A percentile compares a stretch with the other conserved stretches of the same genome.
phyloP scores from a whole-genome alignment of 805 yeast genomes.

The Starmerella powellii region DNA sequence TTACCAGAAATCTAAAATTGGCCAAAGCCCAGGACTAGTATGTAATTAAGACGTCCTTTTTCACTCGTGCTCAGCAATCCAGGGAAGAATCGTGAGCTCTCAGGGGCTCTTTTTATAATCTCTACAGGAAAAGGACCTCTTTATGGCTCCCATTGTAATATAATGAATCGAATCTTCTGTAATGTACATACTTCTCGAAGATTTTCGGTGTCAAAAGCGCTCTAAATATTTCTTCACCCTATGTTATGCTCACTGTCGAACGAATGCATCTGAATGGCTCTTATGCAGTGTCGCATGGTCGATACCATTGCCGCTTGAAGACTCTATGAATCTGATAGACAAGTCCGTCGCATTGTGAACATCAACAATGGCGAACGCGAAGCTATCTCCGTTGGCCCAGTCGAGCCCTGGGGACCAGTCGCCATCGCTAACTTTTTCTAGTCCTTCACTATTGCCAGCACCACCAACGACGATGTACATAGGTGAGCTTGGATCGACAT shows the following conservation, averaged over 20 bases:
- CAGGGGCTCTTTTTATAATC: too few relatives aligned
- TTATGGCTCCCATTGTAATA: too few relatives aligned
- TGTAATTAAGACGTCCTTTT: too few relatives aligned
- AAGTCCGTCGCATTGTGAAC: neutral
- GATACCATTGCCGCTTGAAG: constrained; percentile 6
- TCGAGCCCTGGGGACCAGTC: neutral
- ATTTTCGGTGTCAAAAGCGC: too few relatives aligned
- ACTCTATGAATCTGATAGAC: neutral
- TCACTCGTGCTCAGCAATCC: too few relatives aligned
- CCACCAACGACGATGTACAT: constrained; percentile 7
- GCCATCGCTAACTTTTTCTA: neutral
- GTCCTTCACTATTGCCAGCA: constrained; percentile 7
- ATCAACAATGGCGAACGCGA: constrained; percentile 3
- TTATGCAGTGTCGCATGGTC: neutral
- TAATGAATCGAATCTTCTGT: too few relatives aligned
- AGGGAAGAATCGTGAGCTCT: too few relatives aligned
- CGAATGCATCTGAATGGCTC: neutral
- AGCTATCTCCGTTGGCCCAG: constrained; percentile 1
- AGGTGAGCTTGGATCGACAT: constrained; percentile 2
- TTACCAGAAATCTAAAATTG: too few relatives aligned
- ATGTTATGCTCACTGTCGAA: neutral
- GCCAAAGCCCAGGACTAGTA: too few relatives aligned
- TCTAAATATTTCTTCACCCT: too few relatives aligned
- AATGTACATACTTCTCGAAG: too few relatives aligned
- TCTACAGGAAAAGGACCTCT: too few relatives aligned